These are phyloP conservation scores for Aspergillus ruber DNA, from an alignment of 2,329 filamentous ascomycete species.

Conservation along the genomic window DNA sequence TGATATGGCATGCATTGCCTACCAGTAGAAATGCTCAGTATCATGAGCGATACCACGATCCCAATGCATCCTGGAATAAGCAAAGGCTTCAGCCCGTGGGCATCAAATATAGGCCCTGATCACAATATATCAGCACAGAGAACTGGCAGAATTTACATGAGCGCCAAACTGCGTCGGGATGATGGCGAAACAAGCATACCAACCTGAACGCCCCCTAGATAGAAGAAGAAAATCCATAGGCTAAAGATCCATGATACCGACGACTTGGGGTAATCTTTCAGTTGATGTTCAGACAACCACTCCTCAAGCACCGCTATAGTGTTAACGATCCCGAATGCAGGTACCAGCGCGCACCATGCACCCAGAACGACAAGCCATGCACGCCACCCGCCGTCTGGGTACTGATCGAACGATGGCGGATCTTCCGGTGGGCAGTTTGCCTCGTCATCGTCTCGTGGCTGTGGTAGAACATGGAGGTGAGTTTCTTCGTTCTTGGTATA, in stretches of 20 bases:
- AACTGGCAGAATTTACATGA: background rate
- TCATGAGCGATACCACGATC: slow-evolving; percentile 5
- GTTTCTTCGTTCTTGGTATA: background rate
- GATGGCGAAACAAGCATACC: slow-evolving; percentile 13
- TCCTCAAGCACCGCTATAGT: slow-evolving; percentile 26
- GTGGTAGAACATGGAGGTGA: background rate
- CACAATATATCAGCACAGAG: background rate
- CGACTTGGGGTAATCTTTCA: slow-evolving; percentile 21
- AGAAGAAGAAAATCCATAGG: slow-evolving; percentile 26
- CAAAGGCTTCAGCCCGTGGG: slow-evolving; percentile 20
- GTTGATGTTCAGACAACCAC: slow-evolving; percentile 24
- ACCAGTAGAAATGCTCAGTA: slow-evolving; percentile 8
- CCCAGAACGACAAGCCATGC: slow-evolving; percentile 37
- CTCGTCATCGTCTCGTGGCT: background rate
- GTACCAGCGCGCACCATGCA: slow-evolving; percentile 28
- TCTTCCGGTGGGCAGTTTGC: background rate
- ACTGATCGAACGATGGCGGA: background rate
- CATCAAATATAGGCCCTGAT: slow-evolving; percentile 28
- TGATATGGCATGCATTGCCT: background rate
- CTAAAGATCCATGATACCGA: slow-evolving; percentile 32
- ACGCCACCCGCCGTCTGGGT: slow-evolving; percentile 31
- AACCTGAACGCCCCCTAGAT: slow-evolving; percentile 24
- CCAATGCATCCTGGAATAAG: slow-evolving; percentile 26
- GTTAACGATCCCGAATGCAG: slow-evolving; percentile 31
- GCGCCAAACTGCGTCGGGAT: background rate